Percentiles rank a stretch among this genome's conserved stretches.
Conservation (phyloP, 306 rosid species). For the Malus fusca region DNA sequence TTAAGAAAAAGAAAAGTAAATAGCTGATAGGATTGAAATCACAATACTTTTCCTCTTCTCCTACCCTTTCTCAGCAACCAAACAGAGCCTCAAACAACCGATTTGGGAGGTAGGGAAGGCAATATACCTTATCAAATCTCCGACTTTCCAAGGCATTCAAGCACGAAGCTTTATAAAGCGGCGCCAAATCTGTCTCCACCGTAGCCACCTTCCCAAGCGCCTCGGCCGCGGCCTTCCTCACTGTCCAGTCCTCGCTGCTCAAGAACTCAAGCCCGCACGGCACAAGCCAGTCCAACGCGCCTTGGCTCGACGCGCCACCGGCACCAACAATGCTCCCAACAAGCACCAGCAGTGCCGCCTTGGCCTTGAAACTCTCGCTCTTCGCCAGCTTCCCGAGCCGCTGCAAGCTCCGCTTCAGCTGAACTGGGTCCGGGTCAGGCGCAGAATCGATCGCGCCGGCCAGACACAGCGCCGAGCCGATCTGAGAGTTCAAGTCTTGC, state of each 20-base stretch:
- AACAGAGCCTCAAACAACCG: background rate
- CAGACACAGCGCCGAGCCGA: constrained; percentile 88
- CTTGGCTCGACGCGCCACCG: constrained; percentile 69
- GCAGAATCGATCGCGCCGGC: constrained; percentile 84
- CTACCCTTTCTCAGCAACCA: constrained; percentile 9
- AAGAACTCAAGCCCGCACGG: constrained; percentile 68
- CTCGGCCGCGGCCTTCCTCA: constrained; percentile 87
- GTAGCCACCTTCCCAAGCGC: constrained; percentile 67
- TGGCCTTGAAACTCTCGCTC: constrained; percentile 71
- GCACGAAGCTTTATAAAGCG: constrained; percentile 48
- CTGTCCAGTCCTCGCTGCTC: constrained; percentile 78
- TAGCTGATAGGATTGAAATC: background rate
- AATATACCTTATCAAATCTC: constrained; percentile 79
- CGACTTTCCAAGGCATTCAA: constrained; percentile 72
- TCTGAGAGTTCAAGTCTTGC: constrained; percentile 81
- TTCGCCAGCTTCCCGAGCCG: constrained; percentile 70
- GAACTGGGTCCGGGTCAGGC: constrained; percentile 55
- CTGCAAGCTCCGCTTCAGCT: constrained; percentile 51
- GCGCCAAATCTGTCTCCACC: constrained; percentile 53
- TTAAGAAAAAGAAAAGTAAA: background rate
- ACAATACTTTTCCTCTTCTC: background rate
- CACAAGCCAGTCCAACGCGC: constrained; percentile 69
- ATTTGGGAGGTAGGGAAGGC: background rate
- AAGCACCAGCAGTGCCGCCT: constrained; percentile 65
- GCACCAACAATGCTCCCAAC: constrained; percentile 60